Evolutionary conservation across 129 eudicot species (phyloP).

Genomic region (Saussurea involucrata): DNA sequence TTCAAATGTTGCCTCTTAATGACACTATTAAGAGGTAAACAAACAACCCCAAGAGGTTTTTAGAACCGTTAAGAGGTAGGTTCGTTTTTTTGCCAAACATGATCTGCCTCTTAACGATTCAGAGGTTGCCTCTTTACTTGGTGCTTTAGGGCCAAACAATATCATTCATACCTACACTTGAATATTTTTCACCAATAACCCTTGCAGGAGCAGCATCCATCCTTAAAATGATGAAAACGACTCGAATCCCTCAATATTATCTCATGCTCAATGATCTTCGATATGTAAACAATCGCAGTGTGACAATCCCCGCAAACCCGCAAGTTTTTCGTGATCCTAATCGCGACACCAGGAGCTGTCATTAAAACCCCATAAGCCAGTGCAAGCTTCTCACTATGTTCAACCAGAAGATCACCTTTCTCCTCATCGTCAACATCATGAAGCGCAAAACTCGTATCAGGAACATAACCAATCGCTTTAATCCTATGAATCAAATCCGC

Average conservation of each 20-base stretch:
- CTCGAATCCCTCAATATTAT: slow-evolving; percentile 79
- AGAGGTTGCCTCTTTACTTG: not conserved
- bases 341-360: slow-evolving; percentile 56
- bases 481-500: slow-evolving; percentile 53
- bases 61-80: too few relatives aligned
- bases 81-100: not conserved
- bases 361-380: slow-evolving; percentile 73
- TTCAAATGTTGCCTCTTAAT: not conserved
- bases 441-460: slow-evolving; percentile 76
- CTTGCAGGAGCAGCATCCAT: slow-evolving; percentile 79
- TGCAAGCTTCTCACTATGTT: slow-evolving; percentile 86
- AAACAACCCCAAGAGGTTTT: too few relatives aligned
- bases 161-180: not conserved
- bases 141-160: not conserved
- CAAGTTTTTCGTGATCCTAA: slow-evolving; percentile 82
- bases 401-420: slow-evolving; percentile 65
- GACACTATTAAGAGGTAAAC: too few relatives aligned
- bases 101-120: not conserved
- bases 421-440: slow-evolving; percentile 96
- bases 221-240: slow-evolving; percentile 86
- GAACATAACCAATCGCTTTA: slow-evolving; percentile 71
- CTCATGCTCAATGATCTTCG: slow-evolving; percentile 64
- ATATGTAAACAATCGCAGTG: slow-evolving; percentile 52
- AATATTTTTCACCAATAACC: slow-evolving; percentile 70
- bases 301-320: slow-evolving; percentile 96